These are phyloP conservation scores for Pyrrhoderma noxium DNA, from an alignment of 1,284 basidiomycete species.

Conservation along the genomic window DNA sequence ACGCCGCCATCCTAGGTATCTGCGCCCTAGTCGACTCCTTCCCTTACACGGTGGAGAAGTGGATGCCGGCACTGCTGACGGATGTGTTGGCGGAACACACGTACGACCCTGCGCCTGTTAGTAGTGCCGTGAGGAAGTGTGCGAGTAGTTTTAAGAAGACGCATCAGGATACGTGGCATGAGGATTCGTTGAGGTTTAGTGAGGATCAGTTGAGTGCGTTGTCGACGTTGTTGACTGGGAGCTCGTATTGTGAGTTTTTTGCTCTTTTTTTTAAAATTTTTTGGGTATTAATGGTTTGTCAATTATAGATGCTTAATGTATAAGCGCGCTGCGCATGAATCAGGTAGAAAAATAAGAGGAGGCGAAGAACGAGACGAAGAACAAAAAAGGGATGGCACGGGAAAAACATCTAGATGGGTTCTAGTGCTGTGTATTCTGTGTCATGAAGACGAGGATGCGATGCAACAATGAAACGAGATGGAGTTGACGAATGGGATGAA, in stretches of 20 bases:
- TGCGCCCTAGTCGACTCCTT: slow-evolving; percentile 76
- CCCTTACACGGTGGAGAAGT: slow-evolving; percentile 80
- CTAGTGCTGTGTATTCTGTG: too few species aligned
- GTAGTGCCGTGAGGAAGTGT: slow-evolving; percentile 64
- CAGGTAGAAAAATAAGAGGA: too few species aligned
- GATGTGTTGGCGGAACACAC: slow-evolving; percentile 72
- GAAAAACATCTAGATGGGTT: too few species aligned
- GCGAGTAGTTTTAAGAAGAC: slow-evolving; percentile 72
- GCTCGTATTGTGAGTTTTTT: slow-evolving; percentile 58
- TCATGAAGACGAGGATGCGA: too few species aligned
- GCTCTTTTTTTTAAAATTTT: too few species aligned
- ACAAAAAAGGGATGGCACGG: too few species aligned
- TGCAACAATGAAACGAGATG: too few species aligned
- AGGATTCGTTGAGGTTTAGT: slow-evolving; percentile 69
- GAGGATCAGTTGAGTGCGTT: slow-evolving; percentile 66
- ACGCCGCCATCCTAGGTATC: slow-evolving; percentile 74
- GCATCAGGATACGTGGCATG: slow-evolving; percentile 80
- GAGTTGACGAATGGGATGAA: too few species aligned
- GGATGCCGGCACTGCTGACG: slow-evolving; percentile 73
- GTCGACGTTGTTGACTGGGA: slow-evolving; percentile 65
- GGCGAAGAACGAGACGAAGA: too few species aligned
- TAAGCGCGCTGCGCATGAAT: too few species aligned
- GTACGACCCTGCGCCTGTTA: slow-evolving; percentile 75
- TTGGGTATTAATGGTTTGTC: too few species aligned
- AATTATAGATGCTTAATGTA: too few species aligned